These are phyloP conservation scores for Claviceps sp. DNA, from an alignment of 2,329 filamentous ascomycete genomes.

Conservation along the genomic window DNA sequence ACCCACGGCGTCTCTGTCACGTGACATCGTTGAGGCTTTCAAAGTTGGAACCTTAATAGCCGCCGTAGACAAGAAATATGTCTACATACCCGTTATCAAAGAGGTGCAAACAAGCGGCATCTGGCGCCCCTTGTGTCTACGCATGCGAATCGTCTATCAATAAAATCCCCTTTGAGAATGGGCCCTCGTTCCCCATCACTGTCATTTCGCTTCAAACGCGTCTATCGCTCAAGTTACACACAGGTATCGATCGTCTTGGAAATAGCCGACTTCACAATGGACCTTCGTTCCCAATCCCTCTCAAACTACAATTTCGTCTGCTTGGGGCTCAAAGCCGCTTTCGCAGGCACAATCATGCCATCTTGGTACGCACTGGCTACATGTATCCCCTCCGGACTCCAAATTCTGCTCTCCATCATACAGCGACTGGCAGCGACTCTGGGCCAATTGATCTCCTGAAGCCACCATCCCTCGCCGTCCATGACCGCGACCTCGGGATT, in stretches of 20 bases:
- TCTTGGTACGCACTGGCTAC: constrained; percentile 43
- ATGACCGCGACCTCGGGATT: constrained; percentile 35
- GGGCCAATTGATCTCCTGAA: constrained; percentile 38
- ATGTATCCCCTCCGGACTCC: constrained; percentile 39
- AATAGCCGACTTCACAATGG: background rate
- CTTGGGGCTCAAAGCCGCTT: constrained; percentile 9
- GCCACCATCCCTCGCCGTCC: constrained; percentile 35
- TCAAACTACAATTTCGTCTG: constrained; percentile 7
- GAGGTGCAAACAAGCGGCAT: too few species aligned
- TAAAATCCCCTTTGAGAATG: too few species aligned
- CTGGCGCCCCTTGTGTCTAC: too few species aligned
- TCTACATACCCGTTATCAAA: too few species aligned
- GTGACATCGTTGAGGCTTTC: constrained; percentile 3
- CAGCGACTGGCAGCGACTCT: constrained; percentile 31
- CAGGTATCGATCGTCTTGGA: too few species aligned
- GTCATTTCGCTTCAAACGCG: too few species aligned
- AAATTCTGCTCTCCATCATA: constrained; percentile 35
- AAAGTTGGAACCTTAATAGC: background rate
- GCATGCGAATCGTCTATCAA: too few species aligned
- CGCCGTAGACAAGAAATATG: too few species aligned
- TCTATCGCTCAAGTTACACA: too few species aligned
- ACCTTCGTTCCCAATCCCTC: background rate
- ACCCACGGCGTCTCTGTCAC: constrained; percentile 3
- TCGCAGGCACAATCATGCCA: constrained; percentile 25
- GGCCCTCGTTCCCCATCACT: too few species aligned